Evolutionary conservation across 2,329 filamentous ascomycete genomes (phyloP).

Genomic region (Fusarium papillatum): DNA sequence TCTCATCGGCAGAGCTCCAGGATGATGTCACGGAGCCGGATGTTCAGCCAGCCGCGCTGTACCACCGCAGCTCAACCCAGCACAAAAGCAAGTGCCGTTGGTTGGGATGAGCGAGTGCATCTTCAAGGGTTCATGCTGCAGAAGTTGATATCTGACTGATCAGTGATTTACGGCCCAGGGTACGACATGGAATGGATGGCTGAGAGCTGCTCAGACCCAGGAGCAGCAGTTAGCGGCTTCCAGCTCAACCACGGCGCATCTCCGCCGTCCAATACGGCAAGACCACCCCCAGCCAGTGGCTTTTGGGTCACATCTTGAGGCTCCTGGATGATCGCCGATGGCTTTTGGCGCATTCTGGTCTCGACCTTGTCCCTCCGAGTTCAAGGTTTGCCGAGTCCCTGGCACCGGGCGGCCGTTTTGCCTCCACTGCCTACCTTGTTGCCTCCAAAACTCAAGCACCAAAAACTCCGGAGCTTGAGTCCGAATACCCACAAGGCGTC

Average conservation of each 20-base stretch:
- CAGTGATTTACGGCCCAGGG: background rate
- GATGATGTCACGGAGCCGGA: background rate
- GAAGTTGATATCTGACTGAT: slow-evolving; percentile 26
- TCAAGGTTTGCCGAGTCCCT: slow-evolving; percentile 29
- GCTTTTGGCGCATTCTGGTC: slow-evolving; percentile 26
- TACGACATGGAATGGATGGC: slow-evolving; percentile 7
- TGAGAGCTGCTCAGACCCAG: slow-evolving; percentile 3
- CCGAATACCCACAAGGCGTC: slow-evolving; percentile 8
- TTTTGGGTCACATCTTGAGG: slow-evolving; percentile 18
- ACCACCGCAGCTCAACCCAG: background rate
- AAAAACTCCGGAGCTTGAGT: slow-evolving; percentile 1
- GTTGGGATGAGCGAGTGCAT: slow-evolving; percentile 6
- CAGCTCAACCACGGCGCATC: slow-evolving; percentile 2
- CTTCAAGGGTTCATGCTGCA: slow-evolving; percentile 18
- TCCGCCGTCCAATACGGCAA: slow-evolving; percentile 10
- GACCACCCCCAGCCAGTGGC: slow-evolving; percentile 17
- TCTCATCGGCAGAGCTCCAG: background rate
- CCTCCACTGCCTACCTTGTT: slow-evolving; percentile 20
- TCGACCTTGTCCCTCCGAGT: slow-evolving; percentile 10
- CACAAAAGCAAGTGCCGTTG: slow-evolving; percentile 12
- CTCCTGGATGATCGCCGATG: slow-evolving; percentile 28
- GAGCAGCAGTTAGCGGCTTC: background rate
- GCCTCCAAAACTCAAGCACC: slow-evolving; percentile 7
- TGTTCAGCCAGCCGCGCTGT: background rate
- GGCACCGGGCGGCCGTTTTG: slow-evolving; percentile 21